A percentile compares a stretch with the other conserved stretches of the same genome.
Evolutionary conservation across 768 basidiomycete species (phyloP).

Genomic region (Leucosporidium scottii): DNA sequence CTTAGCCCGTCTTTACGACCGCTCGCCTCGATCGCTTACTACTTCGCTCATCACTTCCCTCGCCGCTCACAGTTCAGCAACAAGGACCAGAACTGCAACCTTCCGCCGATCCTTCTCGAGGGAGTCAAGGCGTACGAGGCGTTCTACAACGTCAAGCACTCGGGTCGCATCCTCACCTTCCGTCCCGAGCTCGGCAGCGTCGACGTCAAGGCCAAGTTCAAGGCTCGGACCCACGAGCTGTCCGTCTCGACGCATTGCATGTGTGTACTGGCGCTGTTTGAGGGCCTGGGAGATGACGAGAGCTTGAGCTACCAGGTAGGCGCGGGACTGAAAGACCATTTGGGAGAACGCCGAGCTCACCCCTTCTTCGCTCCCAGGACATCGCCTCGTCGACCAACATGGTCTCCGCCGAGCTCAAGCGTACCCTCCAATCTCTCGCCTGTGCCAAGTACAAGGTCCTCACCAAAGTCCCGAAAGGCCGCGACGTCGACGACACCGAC

Average conservation of each 20-base stretch:
- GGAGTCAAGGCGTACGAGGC: slow-evolving; percentile 72
- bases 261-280: slow-evolving; percentile 81
- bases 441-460: slow-evolving; percentile 90
- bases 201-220: slow-evolving; percentile 79
- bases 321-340: slow-evolving; percentile 51
- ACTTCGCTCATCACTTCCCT: too few relatives aligned
- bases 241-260: slow-evolving; percentile 86
- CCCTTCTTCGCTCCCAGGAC: slow-evolving; percentile 51
- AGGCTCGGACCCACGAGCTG: slow-evolving; percentile 69
- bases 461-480: slow-evolving; percentile 79
- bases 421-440: slow-evolving; percentile 91
- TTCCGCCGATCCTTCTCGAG: slow-evolving; percentile 59
- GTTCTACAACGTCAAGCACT: slow-evolving; percentile 83
- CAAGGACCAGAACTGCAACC: slow-evolving; percentile 54
- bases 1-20: too few relatives aligned
- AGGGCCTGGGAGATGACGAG: slow-evolving; percentile 60
- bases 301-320: slow-evolving; percentile 69
- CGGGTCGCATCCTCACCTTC: slow-evolving; percentile 85
- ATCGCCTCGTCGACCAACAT: slow-evolving; percentile 70
- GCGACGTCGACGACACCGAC: slow-evolving; percentile 69
- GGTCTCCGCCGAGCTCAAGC: slow-evolving; percentile 67
- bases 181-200: slow-evolving; percentile 82
- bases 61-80: slow-evolving; percentile 49
- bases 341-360: not conserved
- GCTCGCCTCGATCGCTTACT: too few relatives aligned